phyloP scores from a whole-genome alignment of 106 monocot genomes.

The Phalaenopsis aphrodite region DNA sequence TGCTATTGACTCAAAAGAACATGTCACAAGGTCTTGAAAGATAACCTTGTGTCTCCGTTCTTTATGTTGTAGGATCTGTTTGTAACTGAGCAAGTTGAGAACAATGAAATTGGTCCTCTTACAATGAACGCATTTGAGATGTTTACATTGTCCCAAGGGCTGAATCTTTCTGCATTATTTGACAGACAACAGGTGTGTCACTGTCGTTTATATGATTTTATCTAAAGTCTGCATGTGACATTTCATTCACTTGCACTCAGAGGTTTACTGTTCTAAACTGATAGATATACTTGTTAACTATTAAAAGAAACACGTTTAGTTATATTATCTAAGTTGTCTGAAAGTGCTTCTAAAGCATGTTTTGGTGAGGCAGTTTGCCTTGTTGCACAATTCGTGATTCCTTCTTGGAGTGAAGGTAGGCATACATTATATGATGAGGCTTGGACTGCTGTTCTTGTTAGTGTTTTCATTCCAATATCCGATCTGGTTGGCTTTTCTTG shows the following conservation, averaged over 20 bases:
- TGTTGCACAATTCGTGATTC: too few species aligned
- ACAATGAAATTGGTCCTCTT: conserved; percentile 45
- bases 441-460: too few species aligned
- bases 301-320: background rate
- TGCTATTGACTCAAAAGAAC: background rate
- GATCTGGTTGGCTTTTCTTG: too few species aligned
- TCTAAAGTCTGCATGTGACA: background rate
- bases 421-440: too few species aligned
- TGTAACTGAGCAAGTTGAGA: conserved; percentile 44
- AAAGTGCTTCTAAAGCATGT: background rate
- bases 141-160: conserved; percentile 86
- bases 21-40: background rate
- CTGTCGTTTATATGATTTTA: background rate
- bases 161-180: conserved; percentile 86
- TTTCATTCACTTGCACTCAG: background rate
- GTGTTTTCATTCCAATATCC: too few species aligned
- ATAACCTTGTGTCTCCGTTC: background rate
- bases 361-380: too few species aligned
- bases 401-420: too few species aligned
- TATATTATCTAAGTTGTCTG: background rate
- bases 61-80: conserved; percentile 44
- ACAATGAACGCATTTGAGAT: conserved; percentile 98
- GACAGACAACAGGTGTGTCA: conserved; percentile 66
- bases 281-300: background rate
- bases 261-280: background rate